Percentiles rank a stretch among this genome's conserved stretches.
Evolutionary conservation across 371 early-diverging fungal species (phyloP).

Genomic region (Dichotomocladium elegans): DNA sequence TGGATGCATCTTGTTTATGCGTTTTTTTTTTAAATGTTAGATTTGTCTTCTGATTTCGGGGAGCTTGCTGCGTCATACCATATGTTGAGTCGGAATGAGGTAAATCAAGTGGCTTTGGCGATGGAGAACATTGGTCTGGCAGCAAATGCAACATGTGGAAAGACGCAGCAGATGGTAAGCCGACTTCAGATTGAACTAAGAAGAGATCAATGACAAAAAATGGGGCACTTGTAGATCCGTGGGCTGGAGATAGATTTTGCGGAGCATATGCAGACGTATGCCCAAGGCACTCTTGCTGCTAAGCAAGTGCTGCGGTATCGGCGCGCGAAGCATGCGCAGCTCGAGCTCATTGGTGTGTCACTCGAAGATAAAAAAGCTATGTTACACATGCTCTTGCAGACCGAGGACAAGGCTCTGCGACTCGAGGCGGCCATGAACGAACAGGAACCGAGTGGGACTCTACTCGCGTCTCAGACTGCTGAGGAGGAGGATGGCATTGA

Average conservation of each 20-base stretch:
- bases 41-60: constrained; percentile 64
- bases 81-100: constrained; percentile 81
- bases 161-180: constrained; percentile 64
- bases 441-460: background rate
- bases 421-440: constrained; percentile 53
- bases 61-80: constrained; percentile 89
- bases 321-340: constrained; percentile 77
- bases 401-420: constrained; percentile 42
- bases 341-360: constrained; percentile 69
- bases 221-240: no score
- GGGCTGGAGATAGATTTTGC: constrained; percentile 67
- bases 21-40: constrained; percentile 4
- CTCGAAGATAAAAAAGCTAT: constrained; percentile 62
- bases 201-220: no score
- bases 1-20: background rate
- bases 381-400: constrained; percentile 63
- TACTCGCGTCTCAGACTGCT: background rate
- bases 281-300: constrained; percentile 71
- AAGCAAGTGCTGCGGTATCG: constrained; percentile 77
- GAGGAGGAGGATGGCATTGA: constrained; percentile 17
- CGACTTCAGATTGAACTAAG: no score
- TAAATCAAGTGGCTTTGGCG: constrained; percentile 55
- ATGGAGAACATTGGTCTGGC: constrained; percentile 85
- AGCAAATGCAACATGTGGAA: constrained; percentile 68
- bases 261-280: constrained; percentile 85